Conservation (phyloP, 192 early-diverging fungal species). For the Allomyces macrogynus region DNA sequence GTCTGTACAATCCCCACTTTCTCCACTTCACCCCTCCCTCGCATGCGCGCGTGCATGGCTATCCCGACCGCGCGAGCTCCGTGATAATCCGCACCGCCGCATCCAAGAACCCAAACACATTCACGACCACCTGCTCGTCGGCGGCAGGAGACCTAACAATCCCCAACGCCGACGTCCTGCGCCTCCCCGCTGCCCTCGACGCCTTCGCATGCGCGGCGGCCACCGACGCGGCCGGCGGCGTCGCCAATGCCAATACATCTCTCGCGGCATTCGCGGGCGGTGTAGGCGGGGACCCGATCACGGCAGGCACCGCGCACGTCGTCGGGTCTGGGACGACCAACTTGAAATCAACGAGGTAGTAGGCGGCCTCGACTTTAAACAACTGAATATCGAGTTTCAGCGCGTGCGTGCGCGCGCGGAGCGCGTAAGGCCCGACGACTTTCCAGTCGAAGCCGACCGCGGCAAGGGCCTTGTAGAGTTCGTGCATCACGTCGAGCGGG, state of each 20-base stretch:
- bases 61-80: neutral
- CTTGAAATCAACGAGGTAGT: neutral
- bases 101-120: neutral
- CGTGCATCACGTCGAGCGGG: constrained; percentile 88
- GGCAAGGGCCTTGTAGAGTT: constrained; percentile 72
- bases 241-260: neutral
- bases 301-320: neutral
- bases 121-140: neutral
- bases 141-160: neutral
- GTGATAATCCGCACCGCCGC: neutral
- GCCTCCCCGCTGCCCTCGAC: neutral
- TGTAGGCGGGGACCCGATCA: neutral
- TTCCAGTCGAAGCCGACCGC: neutral
- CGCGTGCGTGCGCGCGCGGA: neutral
- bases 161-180: neutral
- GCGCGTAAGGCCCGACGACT: neutral
- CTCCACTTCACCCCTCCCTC: no score
- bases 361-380: neutral
- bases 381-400: neutral
- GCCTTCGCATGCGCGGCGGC: neutral
- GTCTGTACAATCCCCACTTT: no score
- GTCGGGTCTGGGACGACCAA: neutral
- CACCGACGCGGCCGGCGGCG: neutral
- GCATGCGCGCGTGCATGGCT: no score
- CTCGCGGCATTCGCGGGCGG: neutral